Conservation (phyloP, 768 basidiomycete genomes). For the Favolaschia claudopus region DNA sequence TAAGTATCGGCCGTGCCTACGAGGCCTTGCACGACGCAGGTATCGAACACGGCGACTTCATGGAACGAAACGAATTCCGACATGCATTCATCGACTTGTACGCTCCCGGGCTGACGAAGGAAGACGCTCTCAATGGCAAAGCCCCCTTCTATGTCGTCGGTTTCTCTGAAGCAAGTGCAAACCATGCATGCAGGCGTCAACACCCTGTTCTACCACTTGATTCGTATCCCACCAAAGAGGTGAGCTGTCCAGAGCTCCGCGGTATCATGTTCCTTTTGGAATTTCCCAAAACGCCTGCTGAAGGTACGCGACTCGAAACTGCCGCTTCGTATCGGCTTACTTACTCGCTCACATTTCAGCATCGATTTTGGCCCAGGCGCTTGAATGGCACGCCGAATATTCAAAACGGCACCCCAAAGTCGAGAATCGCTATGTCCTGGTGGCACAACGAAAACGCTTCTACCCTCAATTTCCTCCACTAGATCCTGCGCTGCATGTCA, state of each 20-base stretch:
- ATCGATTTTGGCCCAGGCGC: not conserved
- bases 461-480: not conserved
- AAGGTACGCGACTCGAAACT: no score
- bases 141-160: slow-evolving; percentile 5
- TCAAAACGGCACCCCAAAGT: not conserved
- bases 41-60: not conserved
- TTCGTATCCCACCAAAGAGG: not conserved
- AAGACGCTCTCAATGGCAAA: not conserved
- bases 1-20: slow-evolving; percentile 9
- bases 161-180: not conserved
- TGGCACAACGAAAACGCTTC: not conserved
- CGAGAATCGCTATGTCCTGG: not conserved
- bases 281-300: not conserved
- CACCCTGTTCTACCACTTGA: slow-evolving; percentile 3
- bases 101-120: not conserved
- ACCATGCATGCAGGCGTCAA: not conserved
- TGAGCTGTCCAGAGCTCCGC: not conserved
- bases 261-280: not conserved
- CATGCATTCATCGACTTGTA: not conserved
- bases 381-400: not conserved
- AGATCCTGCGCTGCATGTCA: not conserved
- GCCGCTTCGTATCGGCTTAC: no score
- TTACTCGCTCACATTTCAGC: not conserved
- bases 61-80: not conserved
- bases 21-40: slow-evolving; percentile 8